phyloP scores from a whole-genome alignment of 179 eudicot species.

The Heliamphora pulchella region DNA sequence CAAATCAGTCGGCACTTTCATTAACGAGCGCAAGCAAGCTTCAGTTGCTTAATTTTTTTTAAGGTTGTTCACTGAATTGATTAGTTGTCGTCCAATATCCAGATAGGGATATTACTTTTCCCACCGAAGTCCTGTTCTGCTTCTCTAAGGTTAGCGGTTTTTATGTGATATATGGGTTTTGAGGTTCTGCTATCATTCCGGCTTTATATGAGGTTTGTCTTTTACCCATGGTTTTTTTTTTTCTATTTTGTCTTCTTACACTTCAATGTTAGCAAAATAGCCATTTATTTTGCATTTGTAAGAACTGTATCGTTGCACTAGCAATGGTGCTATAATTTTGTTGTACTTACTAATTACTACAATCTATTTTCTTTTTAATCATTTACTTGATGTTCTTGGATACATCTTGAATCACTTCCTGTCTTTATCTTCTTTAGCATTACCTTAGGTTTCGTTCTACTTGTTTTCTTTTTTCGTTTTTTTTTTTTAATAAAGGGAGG shows the following conservation, averaged over 20 bases:
- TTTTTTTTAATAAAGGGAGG: too few relatives aligned
- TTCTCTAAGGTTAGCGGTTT: not conserved
- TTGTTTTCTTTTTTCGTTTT: too few relatives aligned
- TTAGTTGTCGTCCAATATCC: not conserved
- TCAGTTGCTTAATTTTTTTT: conserved; percentile 10
- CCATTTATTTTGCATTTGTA: not conserved
- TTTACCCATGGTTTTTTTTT: not conserved
- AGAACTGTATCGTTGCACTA: not conserved
- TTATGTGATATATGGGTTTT: not conserved
- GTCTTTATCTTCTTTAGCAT: too few relatives aligned
- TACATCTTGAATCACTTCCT: too few relatives aligned
- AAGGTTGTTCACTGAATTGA: not conserved
- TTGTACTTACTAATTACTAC: not conserved
- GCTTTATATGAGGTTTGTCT: not conserved
- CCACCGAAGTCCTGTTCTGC: not conserved
- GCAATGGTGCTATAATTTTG: not conserved
- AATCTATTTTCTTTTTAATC: not conserved
- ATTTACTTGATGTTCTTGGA: not conserved
- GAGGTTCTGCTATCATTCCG: not conserved
- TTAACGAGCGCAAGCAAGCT: conserved; percentile 26
- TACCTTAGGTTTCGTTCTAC: too few relatives aligned
- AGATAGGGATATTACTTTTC: not conserved
- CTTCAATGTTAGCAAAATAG: not conserved
- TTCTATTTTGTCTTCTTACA: not conserved
- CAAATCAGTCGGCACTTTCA: conserved; percentile 47